A percentile compares a stretch with the other conserved stretches of the same genome.
phyloP scores from a whole-genome alignment of 805 yeast genomes.

The Ascoidea rubescens region DNA sequence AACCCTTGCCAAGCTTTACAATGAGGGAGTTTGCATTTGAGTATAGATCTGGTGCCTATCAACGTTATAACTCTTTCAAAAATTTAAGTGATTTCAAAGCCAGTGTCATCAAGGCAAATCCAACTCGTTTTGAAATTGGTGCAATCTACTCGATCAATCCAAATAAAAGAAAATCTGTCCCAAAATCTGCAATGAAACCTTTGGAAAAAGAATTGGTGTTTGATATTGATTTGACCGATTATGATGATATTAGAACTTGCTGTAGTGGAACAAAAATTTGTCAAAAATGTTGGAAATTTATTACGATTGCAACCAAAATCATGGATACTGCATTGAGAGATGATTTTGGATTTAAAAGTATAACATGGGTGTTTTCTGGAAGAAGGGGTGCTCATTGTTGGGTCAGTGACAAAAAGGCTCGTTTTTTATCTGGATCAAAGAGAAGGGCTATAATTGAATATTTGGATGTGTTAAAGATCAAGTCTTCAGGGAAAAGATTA shows the following conservation, averaged over 20 bases:
- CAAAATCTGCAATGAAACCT: constrained; percentile 71
- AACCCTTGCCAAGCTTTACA: constrained; percentile 61
- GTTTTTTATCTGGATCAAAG: constrained; percentile 54
- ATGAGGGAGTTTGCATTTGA: constrained; percentile 93
- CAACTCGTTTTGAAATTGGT: constrained; percentile 90
- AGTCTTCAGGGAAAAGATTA: constrained; percentile 31
- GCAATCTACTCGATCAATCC: constrained; percentile 85
- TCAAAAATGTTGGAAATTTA: constrained; percentile 84
- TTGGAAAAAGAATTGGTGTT: constrained; percentile 78
- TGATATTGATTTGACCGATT: constrained; percentile 96
- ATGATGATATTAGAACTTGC: constrained; percentile 87
- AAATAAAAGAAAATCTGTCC: constrained; percentile 62
- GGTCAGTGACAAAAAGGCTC: constrained; percentile 80
- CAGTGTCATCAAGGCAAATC: constrained; percentile 61
- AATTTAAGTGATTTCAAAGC: constrained; percentile 59
- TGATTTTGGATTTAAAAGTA: constrained; percentile 79
- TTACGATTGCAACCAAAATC: constrained; percentile 69
- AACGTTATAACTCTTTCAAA: constrained; percentile 71
- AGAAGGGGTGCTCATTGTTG: constrained; percentile 99
- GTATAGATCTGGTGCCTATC: constrained; percentile 74
- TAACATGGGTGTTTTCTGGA: constrained; percentile 94
- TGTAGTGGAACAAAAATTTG: constrained; percentile 81
- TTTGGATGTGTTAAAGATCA: constrained; percentile 55
- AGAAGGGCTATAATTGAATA: constrained; percentile 77
- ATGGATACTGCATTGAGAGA: constrained; percentile 59